Evolutionary conservation across 73 alveolate genomes (phyloP).

Genomic region (Paramecium biaurelia): DNA sequence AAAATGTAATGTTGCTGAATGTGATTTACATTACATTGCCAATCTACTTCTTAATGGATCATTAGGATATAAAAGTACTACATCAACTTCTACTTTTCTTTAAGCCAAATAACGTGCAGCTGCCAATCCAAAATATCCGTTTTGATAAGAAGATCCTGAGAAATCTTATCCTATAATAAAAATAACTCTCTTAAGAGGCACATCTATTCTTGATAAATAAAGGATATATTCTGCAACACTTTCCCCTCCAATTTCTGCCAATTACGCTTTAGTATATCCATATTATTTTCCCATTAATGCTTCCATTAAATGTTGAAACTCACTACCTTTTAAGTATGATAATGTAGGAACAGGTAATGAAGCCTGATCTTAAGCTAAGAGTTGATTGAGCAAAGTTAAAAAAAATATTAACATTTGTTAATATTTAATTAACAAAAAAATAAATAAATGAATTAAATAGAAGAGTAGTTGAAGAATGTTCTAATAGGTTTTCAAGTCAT

Average conservation of each 20-base stretch:
- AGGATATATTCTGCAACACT: background rate
- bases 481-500: background rate
- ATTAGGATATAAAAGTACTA: background rate
- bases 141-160: background rate
- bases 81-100: slow-evolving; percentile 22
- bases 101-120: slow-evolving; percentile 27
- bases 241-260: slow-evolving; percentile 38
- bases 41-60: slow-evolving; percentile 37
- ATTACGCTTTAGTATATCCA: slow-evolving; percentile 13
- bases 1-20: background rate
- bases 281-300: background rate
- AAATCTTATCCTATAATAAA: slow-evolving; percentile 12
- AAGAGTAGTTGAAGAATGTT: background rate
- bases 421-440: background rate
- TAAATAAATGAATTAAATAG: background rate
- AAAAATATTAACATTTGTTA: slow-evolving; percentile 10
- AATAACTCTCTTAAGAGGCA: background rate
- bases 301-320: background rate
- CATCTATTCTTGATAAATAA: background rate
- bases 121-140: slow-evolving; percentile 53
- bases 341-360: background rate
- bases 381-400: background rate
- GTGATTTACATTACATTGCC: background rate
- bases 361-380: background rate
- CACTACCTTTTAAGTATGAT: background rate